Evolutionary conservation across 768 basidiomycete genomes (phyloP), one percentile per base, ranked within the genome.

Genomic region (Phaffia tasmanica): DNA sequence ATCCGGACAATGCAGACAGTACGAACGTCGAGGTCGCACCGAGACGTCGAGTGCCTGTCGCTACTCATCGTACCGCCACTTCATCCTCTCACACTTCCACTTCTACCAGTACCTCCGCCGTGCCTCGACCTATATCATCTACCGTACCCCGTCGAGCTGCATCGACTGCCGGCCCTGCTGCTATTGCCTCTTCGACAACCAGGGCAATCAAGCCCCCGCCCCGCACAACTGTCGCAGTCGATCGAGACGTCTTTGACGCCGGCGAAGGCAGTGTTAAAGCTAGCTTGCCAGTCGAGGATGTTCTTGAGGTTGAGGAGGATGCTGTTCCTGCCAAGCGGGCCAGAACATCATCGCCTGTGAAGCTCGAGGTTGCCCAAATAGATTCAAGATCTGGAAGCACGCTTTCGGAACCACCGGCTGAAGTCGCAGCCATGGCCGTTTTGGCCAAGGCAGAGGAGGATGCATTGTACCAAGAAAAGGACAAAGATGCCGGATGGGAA

Each of bases 401-500:
- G 14, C 23, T 64, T 5, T 62, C 53, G 57, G 64, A 21, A n/a
- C 35, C 57, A 23, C 61, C 59, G 29, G 66, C 50, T 27, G 60
- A 62, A 57, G 50, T 49, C 11, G 64, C 64, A 23, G 53, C 53
- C 15, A 29, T 54, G n/a, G 53, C 53, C n/a, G 9, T 30, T 16
- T 16, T 30, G 23, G 53, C 29, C 11, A 42, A 42, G 35, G 35
- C 35, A 54, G 53, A 54, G 53, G 29, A 54, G n/a, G n/a, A 23
- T 23, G n/a, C 53, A 23, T 23, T 54, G 9, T 23, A 23, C 29
- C 23, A 54, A 29, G 53, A 54, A 54, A 29, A 54, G 53, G 64
- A 32, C 48, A 79, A 73, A 79, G 81, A 74, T 67, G 73, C 71
- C 18, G 79, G 78, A 0, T 98, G 91, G 93, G 87, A 87, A 35